Evolutionary conservation across 1,139 yeast genomes (phyloP), one percentile per base, ranked within the genome.

Genomic region (Debaryomyces robertsiae): DNA sequence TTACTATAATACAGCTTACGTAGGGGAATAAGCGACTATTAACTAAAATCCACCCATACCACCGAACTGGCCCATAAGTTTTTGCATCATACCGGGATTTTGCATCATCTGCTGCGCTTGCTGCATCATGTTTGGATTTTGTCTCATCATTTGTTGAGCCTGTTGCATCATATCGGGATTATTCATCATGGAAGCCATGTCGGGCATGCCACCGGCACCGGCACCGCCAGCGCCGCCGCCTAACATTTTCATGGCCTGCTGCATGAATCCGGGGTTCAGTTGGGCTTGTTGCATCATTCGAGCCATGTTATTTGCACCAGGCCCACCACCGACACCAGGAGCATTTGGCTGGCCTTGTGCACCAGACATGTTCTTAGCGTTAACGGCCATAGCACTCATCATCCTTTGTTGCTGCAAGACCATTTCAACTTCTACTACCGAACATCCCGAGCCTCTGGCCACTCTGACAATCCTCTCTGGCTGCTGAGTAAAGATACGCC

Each of bases 401-500:
- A 90, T 85, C 62, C 87, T 80, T 61, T 89, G 96, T 66, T 93
- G 98, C 67, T 84, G 80, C 47, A 93, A 72, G 24, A 91, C 89
- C 78, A 90, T 90, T 61, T 93, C 97, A 17, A 93, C 96, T 52
- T 93, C 98, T 3, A 90, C 81, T 0, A 87, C 96, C 3, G 93
- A 73, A 30, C 97, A 89, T 11, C 98, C 98, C 5, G 96, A 84
- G n/a, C 98, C 98, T 48, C 88, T 77, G 0, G 98, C 98, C 6
- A 93, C 94, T 54, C 98, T 77, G 15, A 91, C 79, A 41, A 93
- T 81, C 60, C 98, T 79, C 38, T 83, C 76, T 3, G 98, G 98
- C 60, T 91, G 82, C 39, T 83, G 82, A 35, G 79, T 75, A 61
- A 93, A 90, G 19, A 88, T 69, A 47, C 81, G 72, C 1, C 98